A percentile compares a stretch with the other conserved stretches of the same genome.
These are phyloP conservation scores for Clohesyomyces aquaticus DNA, from an alignment of 495 filamentous ascomycete species.

Conservation along the genomic window DNA sequence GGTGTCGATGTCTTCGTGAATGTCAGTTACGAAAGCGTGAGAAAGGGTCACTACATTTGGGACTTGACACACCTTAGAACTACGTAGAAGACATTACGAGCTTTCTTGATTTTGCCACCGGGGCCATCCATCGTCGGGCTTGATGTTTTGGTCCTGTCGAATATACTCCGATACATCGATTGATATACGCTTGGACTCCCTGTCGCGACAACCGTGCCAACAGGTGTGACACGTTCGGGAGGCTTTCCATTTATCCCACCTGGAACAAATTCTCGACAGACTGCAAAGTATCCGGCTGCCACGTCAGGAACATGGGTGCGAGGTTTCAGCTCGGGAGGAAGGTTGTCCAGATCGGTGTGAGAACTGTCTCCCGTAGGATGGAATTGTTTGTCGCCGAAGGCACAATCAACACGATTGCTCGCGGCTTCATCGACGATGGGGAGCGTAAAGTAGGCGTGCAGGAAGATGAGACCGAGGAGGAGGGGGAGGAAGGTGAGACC, in stretches of 20 bases:
- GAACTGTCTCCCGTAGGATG: not conserved
- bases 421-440: slow-evolving; percentile 49
- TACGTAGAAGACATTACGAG: slow-evolving; percentile 91
- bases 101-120: slow-evolving; percentile 67
- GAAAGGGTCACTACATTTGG: slow-evolving; percentile 1
- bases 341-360: slow-evolving; percentile 5
- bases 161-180: slow-evolving; percentile 94
- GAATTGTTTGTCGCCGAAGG: not conserved
- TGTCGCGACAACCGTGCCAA: slow-evolving; percentile 67
- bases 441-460: slow-evolving; percentile 71
- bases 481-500: slow-evolving; percentile 90
- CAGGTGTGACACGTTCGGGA: slow-evolving; percentile 81
- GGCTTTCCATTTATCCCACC: slow-evolving; percentile 90
- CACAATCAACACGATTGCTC: slow-evolving; percentile 11
- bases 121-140: slow-evolving; percentile 54
- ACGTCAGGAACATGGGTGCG: slow-evolving; percentile 71
- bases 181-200: slow-evolving; percentile 95
- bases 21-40: slow-evolving; percentile 14
- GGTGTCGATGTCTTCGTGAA: slow-evolving; percentile 75
- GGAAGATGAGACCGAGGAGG: slow-evolving; percentile 62
- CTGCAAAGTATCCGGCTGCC: slow-evolving; percentile 90
- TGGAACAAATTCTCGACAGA: slow-evolving; percentile 88
- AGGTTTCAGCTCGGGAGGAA: slow-evolving; percentile 26
- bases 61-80: slow-evolving; percentile 69
- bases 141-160: slow-evolving; percentile 72